These are phyloP conservation scores for Neurospora pannonica DNA, from an alignment of 495 filamentous ascomycete species.

Conservation along the genomic window DNA sequence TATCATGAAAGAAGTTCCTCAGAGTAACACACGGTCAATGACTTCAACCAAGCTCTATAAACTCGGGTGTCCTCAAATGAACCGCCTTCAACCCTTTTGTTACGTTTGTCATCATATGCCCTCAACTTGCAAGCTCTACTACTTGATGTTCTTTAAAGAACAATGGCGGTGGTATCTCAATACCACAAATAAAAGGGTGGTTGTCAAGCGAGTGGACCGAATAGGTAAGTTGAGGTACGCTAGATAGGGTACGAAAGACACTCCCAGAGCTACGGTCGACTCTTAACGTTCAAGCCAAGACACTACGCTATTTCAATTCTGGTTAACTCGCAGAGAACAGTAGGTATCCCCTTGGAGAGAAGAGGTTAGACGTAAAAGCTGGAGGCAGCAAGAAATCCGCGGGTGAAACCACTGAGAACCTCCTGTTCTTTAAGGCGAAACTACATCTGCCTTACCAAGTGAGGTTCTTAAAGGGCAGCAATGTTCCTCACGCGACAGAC, in stretches of 20 bases:
- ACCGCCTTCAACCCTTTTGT: background rate
- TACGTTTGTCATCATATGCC: background rate
- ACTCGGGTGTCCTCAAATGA: background rate
- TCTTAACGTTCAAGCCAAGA: background rate
- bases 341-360: background rate
- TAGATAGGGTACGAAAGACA: background rate
- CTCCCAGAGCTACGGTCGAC: background rate
- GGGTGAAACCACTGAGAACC: background rate
- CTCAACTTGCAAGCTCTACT: background rate
- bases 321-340: background rate
- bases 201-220: background rate
- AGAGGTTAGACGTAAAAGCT: background rate
- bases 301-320: background rate
- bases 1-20: background rate
- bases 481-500: background rate
- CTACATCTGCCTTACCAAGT: background rate
- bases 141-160: background rate
- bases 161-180: background rate
- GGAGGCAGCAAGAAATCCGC: background rate
- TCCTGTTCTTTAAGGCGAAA: background rate
- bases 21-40: background rate
- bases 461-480: background rate
- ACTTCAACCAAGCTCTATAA: background rate
- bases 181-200: fast-evolving
- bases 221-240: background rate